These are phyloP conservation scores for Hsuehochloa calcarea DNA, from an alignment of 176 grass and related monocot genomes.

Conservation along the genomic window DNA sequence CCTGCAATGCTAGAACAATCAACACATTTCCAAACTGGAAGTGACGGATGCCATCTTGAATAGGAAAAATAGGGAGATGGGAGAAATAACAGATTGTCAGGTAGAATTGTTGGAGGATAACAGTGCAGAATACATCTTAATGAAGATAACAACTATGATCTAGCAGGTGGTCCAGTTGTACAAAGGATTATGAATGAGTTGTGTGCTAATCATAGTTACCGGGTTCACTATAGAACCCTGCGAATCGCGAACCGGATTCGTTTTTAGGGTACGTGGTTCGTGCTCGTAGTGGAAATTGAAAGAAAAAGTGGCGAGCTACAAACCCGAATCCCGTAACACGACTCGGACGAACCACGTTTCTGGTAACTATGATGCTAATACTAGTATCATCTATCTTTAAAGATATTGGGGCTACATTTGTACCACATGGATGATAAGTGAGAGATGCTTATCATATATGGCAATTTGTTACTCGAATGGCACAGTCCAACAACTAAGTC, in stretches of 20 bases:
- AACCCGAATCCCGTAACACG: no score
- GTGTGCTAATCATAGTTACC: background rate
- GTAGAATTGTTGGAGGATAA: background rate
- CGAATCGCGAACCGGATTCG: no score
- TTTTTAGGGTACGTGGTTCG: no score
- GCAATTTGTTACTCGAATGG: background rate
- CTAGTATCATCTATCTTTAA: background rate
- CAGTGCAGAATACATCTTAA: background rate
- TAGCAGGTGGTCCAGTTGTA: background rate
- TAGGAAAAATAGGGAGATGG: background rate
- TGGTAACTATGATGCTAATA: background rate
- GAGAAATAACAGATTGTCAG: background rate
- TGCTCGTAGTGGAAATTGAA: no score
- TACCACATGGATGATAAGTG: background rate
- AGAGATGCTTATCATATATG: background rate
- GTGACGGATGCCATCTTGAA: background rate
- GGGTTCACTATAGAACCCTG: no score
- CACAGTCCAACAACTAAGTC: background rate
- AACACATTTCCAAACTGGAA: slow-evolving; percentile 14
- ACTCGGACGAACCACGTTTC: no score
- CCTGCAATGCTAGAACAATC: background rate
- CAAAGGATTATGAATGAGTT: background rate
- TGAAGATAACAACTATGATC: background rate
- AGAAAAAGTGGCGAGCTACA: no score
- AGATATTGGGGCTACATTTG: background rate